phyloP scores from a whole-genome alignment of 176 grass and related monocot species.

The Carex parvula region DNA sequence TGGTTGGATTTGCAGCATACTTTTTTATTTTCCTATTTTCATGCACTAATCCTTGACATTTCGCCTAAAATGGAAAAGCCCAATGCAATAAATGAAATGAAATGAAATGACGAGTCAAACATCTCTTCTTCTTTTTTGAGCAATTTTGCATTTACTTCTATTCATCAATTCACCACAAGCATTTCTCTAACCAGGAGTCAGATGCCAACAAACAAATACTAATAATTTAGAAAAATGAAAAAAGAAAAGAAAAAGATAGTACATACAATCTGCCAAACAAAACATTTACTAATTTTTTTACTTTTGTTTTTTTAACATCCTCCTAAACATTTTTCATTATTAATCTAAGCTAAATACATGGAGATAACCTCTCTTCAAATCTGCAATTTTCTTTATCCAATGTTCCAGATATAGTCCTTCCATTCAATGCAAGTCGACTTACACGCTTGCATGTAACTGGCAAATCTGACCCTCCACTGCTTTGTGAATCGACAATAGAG shows the following conservation, averaged over 20 bases:
- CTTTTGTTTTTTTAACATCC: background rate
- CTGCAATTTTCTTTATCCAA: conserved; percentile 67
- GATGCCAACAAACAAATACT: background rate
- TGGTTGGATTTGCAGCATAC: background rate
- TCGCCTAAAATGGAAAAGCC: background rate
- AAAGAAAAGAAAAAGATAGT: background rate
- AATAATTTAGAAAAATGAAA: background rate
- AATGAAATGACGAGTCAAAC: background rate
- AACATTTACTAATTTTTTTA: background rate
- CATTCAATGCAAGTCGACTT: conserved; percentile 37
- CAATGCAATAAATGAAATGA: background rate
- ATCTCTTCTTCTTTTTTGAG: background rate
- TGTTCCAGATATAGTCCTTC: conserved; percentile 41
- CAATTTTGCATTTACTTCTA: background rate
- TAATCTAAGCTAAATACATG: conserved; percentile 24
- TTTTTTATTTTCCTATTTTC: background rate
- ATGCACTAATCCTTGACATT: background rate
- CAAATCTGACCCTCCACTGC: conserved; percentile 39
- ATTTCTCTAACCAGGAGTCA: conserved; percentile 8
- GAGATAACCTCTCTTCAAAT: conserved; percentile 32
- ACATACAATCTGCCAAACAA: conserved; percentile 16
- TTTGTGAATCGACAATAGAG: conserved; percentile 51
- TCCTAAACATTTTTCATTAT: no score
- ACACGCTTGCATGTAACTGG: conserved; percentile 43
- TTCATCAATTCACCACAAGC: conserved; percentile 1